phyloP scores from a whole-genome alignment of 345 rosid genomes.

The Gynandropsis gynandra region DNA sequence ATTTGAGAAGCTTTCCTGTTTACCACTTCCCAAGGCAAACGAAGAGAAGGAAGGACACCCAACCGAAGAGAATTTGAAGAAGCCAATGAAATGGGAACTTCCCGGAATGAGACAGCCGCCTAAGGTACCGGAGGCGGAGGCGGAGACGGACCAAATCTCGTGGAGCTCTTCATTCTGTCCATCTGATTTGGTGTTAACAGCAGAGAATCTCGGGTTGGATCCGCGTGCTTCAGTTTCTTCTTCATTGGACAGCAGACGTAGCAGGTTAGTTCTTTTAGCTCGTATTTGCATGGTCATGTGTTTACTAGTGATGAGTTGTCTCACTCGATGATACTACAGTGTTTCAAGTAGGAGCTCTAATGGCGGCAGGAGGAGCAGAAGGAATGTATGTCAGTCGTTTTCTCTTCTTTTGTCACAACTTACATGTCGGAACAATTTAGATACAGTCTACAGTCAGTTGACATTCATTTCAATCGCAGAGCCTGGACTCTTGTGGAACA shows the following conservation, averaged over 20 bases:
- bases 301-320: conserved; percentile 5
- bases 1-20: conserved; percentile 54
- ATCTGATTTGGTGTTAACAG: conserved; percentile 50
- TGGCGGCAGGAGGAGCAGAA: conserved; percentile 69
- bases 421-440: background rate
- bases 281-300: background rate
- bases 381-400: conserved; percentile 46
- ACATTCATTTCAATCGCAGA: conserved; percentile 31
- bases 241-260: conserved; percentile 55
- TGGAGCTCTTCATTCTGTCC: conserved; percentile 42
- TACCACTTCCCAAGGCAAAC: conserved; percentile 33
- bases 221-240: conserved; percentile 48
- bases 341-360: conserved; percentile 52
- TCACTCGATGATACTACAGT: conserved; percentile 30
- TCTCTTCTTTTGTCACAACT: background rate
- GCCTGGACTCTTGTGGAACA: conserved; percentile 63
- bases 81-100: conserved; percentile 49
- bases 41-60: conserved; percentile 31
- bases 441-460: background rate
- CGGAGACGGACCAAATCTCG: conserved; percentile 17
- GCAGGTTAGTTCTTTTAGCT: conserved; percentile 36
- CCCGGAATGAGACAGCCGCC: conserved; percentile 48
- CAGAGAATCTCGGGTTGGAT: conserved; percentile 61
- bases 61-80: conserved; percentile 30
- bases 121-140: conserved; percentile 27